phyloP scores from a whole-genome alignment of 2,329 filamentous ascomycete genomes.

The Alternaria alternata region DNA sequence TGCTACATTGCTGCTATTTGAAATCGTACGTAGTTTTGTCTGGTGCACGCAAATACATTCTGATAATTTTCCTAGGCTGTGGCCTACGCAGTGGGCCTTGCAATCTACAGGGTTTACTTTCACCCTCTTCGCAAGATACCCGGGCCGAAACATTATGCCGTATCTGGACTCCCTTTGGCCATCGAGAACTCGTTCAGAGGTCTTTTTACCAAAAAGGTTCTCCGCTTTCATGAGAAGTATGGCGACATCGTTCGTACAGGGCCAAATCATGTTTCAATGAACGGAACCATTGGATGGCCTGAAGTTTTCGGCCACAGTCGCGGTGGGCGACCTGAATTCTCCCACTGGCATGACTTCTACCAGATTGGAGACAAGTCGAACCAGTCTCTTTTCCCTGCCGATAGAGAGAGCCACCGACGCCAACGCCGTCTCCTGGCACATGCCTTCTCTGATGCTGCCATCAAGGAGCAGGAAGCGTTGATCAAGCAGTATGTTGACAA shows the following conservation, averaged over 20 bases:
- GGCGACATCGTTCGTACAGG: conserved; percentile 20
- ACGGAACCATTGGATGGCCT: conserved; percentile 43
- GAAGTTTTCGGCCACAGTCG: conserved; percentile 46
- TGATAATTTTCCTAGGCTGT: not conserved
- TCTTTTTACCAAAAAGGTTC: not conserved
- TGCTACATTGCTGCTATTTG: not conserved
- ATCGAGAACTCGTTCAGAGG: not conserved
- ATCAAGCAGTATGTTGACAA: conserved; percentile 43
- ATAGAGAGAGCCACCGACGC: conserved; percentile 35
- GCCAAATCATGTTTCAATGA: conserved; percentile 14
- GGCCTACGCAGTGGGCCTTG: not conserved
- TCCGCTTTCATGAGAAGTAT: conserved; percentile 10
- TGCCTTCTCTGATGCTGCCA: conserved; percentile 48
- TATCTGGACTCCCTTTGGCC: conserved; percentile 9
- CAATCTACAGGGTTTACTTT: conserved; percentile 27
- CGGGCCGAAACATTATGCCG: conserved; percentile 34
- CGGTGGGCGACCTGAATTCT: not conserved
- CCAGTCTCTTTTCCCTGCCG: conserved; percentile 15
- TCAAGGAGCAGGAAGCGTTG: conserved; percentile 46
- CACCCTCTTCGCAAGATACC: conserved; percentile 32
- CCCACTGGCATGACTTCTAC: not conserved
- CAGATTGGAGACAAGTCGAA: conserved; percentile 3
- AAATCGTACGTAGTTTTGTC: not conserved
- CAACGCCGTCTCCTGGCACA: conserved; percentile 40
- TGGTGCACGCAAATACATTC: not conserved